A percentile compares a stretch with the other conserved stretches of the same genome.
These are phyloP conservation scores for Peronospora farinosa DNA, from an alignment of 352 stramenopile species.

Conservation along the genomic window DNA sequence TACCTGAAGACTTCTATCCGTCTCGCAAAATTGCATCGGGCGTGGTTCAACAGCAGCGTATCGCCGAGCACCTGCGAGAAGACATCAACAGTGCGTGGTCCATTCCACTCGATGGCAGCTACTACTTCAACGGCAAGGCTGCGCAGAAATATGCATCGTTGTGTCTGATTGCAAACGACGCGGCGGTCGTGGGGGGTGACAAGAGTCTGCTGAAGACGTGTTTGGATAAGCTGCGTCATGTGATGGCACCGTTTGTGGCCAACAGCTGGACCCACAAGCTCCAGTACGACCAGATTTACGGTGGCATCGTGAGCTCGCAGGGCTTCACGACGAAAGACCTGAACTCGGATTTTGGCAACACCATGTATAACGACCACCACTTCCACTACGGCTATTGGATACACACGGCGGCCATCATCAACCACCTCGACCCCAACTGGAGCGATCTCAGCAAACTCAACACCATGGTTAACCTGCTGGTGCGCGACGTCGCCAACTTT, in stretches of 20 bases:
- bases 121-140: constrained; percentile 62
- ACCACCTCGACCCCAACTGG: constrained; percentile 38
- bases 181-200: constrained; percentile 31
- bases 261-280: constrained; percentile 49
- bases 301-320: constrained; percentile 48
- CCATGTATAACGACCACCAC: constrained; percentile 73
- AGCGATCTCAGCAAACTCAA: constrained; percentile 35
- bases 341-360: constrained; percentile 67
- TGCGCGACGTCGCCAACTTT: constrained; percentile 55
- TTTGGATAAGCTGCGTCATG: constrained; percentile 29
- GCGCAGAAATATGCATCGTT: constrained; percentile 56
- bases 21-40: constrained; percentile 22
- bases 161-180: constrained; percentile 53
- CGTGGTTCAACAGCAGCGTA: constrained; percentile 33
- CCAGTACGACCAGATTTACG: constrained; percentile 49
- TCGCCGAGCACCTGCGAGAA: constrained; percentile 34
- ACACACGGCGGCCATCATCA: constrained; percentile 44
- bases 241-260: constrained; percentile 41
- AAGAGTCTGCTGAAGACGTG: constrained; percentile 37
- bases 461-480: constrained; percentile 31
- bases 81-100: constrained; percentile 42
- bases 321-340: constrained; percentile 48
- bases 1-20: constrained; percentile 48
- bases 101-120: constrained; percentile 47
- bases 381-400: constrained; percentile 76